Evolutionary conservation across 768 basidiomycete species (phyloP), one percentile per base, ranked within the genome.

Genomic region (Cubamyces sp.): DNA sequence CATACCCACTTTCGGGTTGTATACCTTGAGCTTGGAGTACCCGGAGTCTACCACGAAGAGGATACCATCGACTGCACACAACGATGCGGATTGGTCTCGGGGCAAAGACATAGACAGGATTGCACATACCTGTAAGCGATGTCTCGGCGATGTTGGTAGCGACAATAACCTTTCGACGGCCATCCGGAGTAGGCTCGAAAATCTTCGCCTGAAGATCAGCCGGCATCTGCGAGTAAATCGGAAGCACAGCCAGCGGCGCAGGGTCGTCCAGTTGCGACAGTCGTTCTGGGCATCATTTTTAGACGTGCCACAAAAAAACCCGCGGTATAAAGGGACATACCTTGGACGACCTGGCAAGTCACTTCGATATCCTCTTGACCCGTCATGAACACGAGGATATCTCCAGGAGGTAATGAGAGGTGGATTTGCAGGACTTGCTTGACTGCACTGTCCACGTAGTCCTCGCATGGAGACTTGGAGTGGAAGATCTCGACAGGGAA

Each of bases 121-220:
- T 2, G 19, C 23, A 64, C 73, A 65, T 49, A 90, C 92, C 91
- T 6, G 96, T 99, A 67, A 98, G 76, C 0, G 97, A 98, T 0
- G 97, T 99, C 76, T 99, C 97, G 1, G 97, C 96, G 60, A 98
- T 99, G 75, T 99, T 99, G 4, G 96, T 99, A 0, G 97, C 97
- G 1, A 98, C 96, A 64, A 99, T 95, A 57, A 96, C 94, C 76
- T 99, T 99, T 56, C 97, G 81, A 48, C 97, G 82, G 3, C 97
- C 97, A 74, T 99, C 97, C 23, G 84, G 79, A 0, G 97, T 98
- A 8, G 96, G 87, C 60, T 95, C 91, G 69, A 98, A 98, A 63
- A 99, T 99, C 74, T 94, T 96, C 23, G 97, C 96, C 73, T 99
- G 97, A 40, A 99, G 78, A 78, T 98, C 97, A 6, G 97, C 97